A percentile compares a stretch with the other conserved stretches of the same genome.
phyloP scores from a whole-genome alignment of 2,329 filamentous ascomycete genomes.

The Colletotrichum sojae region DNA sequence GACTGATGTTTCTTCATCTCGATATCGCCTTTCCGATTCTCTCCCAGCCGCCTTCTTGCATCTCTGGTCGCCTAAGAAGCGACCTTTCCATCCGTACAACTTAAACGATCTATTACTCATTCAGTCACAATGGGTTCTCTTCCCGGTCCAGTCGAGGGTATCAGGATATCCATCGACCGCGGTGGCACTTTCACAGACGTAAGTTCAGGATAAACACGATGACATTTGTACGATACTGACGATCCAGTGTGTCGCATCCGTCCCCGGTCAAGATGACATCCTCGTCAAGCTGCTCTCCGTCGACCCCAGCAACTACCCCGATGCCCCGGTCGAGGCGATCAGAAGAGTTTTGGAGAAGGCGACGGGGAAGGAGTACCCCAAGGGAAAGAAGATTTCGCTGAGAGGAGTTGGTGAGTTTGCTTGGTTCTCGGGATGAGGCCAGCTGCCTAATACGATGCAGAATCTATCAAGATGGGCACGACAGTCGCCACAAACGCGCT shows the following conservation, averaged over 20 bases:
- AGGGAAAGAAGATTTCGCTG: conserved; percentile 42
- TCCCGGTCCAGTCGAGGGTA: conserved; percentile 33
- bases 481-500: conserved; percentile 84
- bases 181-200: conserved; percentile 74
- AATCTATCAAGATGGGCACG: conserved; percentile 84
- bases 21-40: not conserved
- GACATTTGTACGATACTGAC: conserved; percentile 59
- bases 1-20: not conserved
- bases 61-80: not conserved
- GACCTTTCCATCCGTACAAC: not conserved
- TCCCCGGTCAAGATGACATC: conserved; percentile 66
- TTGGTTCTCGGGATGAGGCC: not conserved
- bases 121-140: conserved; percentile 26
- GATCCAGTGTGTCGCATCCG: conserved; percentile 30
- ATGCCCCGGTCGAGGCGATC: conserved; percentile 82
- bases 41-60: not conserved
- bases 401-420: conserved; percentile 45
- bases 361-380: conserved; percentile 49
- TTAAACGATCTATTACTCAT: not conserved
- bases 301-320: conserved; percentile 79
- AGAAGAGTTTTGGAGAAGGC: conserved; percentile 59
- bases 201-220: conserved; percentile 71
- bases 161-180: conserved; percentile 47
- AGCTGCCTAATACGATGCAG: conserved; percentile 45
- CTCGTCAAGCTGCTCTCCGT: conserved; percentile 81